Percentiles rank a stretch among this genome's conserved stretches.
Conservation (phyloP, 208 protist genomes). For the Acanthamoeba polyphaga region DNA sequence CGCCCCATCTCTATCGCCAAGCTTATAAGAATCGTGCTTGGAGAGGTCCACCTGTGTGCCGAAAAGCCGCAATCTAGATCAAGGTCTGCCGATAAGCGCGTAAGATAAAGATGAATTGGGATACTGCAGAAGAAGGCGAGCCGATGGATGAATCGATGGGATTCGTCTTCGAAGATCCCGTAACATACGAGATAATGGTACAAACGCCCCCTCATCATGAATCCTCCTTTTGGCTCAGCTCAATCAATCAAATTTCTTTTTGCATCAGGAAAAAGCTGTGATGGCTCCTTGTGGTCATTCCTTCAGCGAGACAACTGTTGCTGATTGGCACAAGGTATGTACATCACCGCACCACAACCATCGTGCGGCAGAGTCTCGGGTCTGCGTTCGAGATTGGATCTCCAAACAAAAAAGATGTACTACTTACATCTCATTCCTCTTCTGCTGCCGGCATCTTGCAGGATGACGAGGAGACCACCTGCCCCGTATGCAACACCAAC, state of each 20-base stretch:
- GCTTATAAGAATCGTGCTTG: too few relatives aligned
- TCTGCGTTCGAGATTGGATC: too few relatives aligned
- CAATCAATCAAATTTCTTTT: neutral
- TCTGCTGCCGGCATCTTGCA: neutral
- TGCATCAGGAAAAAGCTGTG: slow-evolving; percentile 46
- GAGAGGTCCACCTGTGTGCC: too few relatives aligned
- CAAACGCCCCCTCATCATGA: neutral
- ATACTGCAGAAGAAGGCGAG: neutral
- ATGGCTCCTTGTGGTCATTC: slow-evolving; percentile 42
- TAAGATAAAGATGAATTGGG: neutral
- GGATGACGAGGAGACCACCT: neutral
- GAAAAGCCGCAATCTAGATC: too few relatives aligned
- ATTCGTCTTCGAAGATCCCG: slow-evolving; percentile 54
- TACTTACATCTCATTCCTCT: neutral
- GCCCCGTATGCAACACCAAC: neutral
- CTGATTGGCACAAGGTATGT: neutral
- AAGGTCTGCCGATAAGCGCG: too few relatives aligned
- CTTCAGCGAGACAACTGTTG: slow-evolving; percentile 13
- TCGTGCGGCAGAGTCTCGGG: neutral
- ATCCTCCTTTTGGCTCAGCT: neutral
- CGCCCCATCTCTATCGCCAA: too few relatives aligned
- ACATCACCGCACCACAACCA: neutral
- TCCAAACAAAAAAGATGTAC: too few relatives aligned
- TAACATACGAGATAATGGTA: slow-evolving; percentile 46
- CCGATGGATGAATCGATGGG: neutral